Conservation (phyloP, 352 stramenopile genomes). For the Aphanomyces invadans region DNA sequence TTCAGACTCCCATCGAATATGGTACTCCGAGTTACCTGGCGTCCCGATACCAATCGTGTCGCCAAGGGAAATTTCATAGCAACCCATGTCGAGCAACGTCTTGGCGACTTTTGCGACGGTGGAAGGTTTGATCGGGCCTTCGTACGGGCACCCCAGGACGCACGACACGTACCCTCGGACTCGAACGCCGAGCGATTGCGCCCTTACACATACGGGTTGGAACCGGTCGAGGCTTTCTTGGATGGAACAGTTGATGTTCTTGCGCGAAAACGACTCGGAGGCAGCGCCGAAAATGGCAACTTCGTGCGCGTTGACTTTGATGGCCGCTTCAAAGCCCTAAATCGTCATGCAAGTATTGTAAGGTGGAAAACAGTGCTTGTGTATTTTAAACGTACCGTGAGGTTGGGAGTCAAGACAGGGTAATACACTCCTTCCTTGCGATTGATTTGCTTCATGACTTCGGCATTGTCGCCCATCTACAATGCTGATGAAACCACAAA, state of each 20-base stretch:
- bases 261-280: constrained; percentile 91
- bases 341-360: neutral
- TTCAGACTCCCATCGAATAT: neutral
- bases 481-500: neutral
- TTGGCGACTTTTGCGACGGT: constrained; percentile 76
- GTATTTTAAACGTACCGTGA: constrained; percentile 49
- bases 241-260: constrained; percentile 97
- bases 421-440: constrained; percentile 77
- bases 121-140: constrained; percentile 80
- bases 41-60: constrained; percentile 92
- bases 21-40: constrained; percentile 37
- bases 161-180: constrained; percentile 92
- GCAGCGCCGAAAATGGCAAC: constrained; percentile 95
- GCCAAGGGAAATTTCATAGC: constrained; percentile 92
- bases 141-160: constrained; percentile 94
- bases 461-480: constrained; percentile 89
- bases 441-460: constrained; percentile 83
- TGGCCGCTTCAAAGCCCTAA: constrained; percentile 80
- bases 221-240: constrained; percentile 93
- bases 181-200: constrained; percentile 63
- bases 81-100: constrained; percentile 89
- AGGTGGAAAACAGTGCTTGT: too few species aligned
- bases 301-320: constrained; percentile 81
- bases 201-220: constrained; percentile 78
- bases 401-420: constrained; percentile 90